Percentiles rank a stretch among this genome's conserved stretches.
Conservation (phyloP, 73 alveolate genomes). For the Uronychia setigera region DNA sequence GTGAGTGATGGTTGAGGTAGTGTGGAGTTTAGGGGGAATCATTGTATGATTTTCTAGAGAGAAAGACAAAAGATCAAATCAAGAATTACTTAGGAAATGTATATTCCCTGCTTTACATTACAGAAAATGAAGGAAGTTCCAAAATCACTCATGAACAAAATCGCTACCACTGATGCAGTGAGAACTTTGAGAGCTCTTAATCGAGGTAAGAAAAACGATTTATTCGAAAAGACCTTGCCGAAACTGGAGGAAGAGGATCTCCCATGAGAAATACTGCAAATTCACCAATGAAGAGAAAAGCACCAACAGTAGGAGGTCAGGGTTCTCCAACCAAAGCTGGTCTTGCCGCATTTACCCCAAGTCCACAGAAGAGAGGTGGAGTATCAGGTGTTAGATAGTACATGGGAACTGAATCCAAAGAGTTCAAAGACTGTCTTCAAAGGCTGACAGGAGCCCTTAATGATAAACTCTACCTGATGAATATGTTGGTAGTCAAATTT, state of each 20-base stretch:
- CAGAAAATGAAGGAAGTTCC: slow-evolving; percentile 11
- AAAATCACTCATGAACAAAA: slow-evolving; percentile 21
- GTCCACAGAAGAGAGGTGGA: neutral
- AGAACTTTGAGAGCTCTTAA: slow-evolving; percentile 10
- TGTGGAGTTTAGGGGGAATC: slow-evolving; percentile 37
- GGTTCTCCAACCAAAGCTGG: slow-evolving; percentile 32
- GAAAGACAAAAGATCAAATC: slow-evolving; percentile 23
- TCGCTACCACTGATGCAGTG: slow-evolving; percentile 23
- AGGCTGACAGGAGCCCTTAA: slow-evolving; percentile 23
- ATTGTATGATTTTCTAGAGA: slow-evolving; percentile 35
- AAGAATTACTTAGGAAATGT: slow-evolving; percentile 31
- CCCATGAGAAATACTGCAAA: too few species aligned
- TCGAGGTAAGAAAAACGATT: slow-evolving; percentile 8
- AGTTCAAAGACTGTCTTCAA: slow-evolving; percentile 20
- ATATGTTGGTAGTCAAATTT: slow-evolving; percentile 36
- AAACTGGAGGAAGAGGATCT: neutral
- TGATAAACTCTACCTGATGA: slow-evolving; percentile 20
- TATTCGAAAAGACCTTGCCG: neutral
- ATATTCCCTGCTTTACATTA: neutral
- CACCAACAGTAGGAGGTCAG: slow-evolving; percentile 2
- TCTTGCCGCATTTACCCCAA: neutral
- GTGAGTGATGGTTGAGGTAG: too few species aligned
- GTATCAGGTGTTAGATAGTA: neutral
- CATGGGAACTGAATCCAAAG: slow-evolving; percentile 12
- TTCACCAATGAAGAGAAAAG: slow-evolving; percentile 24